Base-by-base conservation (phyloP, 768 basidiomycete species). In the Phallus indusiatus region DNA sequence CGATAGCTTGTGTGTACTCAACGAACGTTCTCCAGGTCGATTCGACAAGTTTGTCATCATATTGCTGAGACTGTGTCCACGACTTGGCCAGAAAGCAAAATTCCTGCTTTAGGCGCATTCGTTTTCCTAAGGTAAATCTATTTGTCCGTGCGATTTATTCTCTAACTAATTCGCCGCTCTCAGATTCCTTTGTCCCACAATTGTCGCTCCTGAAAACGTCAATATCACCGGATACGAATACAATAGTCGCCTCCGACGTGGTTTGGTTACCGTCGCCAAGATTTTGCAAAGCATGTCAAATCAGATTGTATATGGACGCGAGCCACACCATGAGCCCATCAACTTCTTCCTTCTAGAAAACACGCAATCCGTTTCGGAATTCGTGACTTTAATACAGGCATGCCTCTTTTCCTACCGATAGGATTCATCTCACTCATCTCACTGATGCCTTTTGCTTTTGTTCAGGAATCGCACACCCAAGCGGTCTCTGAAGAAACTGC, bases 251-350 rank as follows among this genome's bases (percentile, higher is more conserved):
- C 76, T 89, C 55, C 85, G 89, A 16, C 83, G 88, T 42, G 92
- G 90, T n/a, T 75, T 95, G 16, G 85, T 90, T 77, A 74, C 89
- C 51, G 86, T 96, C 63, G 89, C 91, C 49, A 96, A 94, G 73
- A 84, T 94, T 59, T 84, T 96, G 49, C 92, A 95, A 71, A 93
- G 90, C 66, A 72, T 97, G 33, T 92, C 93, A 20, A 97, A 95
- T 73, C 94, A 96, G 64, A 86, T 94, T 50, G 84, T 90, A 66
- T 95, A 95, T 64, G 90, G 88, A 12, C 94, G 94, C 69, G 93
- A 95, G 65, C 81, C 83, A 4, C 85, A 91, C 65, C 92, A 94
- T 88, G 81, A 82, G 28, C 76, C 80, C 35, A 69, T 94, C 60
- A 94, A 94, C 68, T 75, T 78, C 10, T 93, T 93, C 72, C 72